Conservation (phyloP, 805 yeast species). For the Cyberlindnera maclurae region DNA sequence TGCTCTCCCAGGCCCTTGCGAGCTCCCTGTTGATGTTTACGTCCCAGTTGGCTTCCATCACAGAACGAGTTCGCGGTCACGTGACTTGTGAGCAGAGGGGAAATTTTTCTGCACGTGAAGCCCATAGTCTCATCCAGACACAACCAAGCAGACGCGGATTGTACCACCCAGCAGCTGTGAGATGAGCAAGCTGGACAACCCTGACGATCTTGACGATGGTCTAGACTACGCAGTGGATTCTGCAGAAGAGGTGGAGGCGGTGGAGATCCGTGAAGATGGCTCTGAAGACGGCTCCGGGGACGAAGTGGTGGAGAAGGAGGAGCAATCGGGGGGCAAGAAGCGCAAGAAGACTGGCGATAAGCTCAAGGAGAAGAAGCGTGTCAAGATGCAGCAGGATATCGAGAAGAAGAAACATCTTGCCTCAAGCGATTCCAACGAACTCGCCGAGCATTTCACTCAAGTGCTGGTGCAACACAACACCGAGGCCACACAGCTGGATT, state of each 20-base stretch:
- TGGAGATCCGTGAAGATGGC: conserved; percentile 26
- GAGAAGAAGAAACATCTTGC: conserved; percentile 52
- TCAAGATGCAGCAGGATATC: conserved; percentile 59
- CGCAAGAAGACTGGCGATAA: conserved; percentile 32
- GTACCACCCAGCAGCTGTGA: too few relatives aligned
- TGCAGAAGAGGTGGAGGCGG: conserved; percentile 32
- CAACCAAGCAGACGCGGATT: too few relatives aligned
- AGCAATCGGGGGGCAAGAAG: conserved; percentile 11
- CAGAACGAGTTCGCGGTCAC: too few relatives aligned
- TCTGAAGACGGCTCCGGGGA: conserved; percentile 18
- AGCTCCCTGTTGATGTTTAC: too few relatives aligned
- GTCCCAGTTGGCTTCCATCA: too few relatives aligned
- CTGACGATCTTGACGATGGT: conserved; percentile 77
- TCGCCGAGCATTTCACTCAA: conserved; percentile 62
- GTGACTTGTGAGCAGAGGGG: too few relatives aligned
- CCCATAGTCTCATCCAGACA: too few relatives aligned
- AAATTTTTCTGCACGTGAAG: too few relatives aligned
- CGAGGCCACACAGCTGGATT: conserved; percentile 70
- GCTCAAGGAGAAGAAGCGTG: conserved; percentile 55
- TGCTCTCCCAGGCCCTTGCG: too few relatives aligned
- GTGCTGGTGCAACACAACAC: conserved; percentile 53
- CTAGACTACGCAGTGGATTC: conserved; percentile 50
- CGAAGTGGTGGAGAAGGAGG: conserved; percentile 8
- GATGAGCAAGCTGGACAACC: conserved; percentile 9
- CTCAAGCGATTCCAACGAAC: conserved; percentile 44